Base-by-base conservation (phyloP, 176 grass and related monocot species). In the Eleusine coracana region DNA sequence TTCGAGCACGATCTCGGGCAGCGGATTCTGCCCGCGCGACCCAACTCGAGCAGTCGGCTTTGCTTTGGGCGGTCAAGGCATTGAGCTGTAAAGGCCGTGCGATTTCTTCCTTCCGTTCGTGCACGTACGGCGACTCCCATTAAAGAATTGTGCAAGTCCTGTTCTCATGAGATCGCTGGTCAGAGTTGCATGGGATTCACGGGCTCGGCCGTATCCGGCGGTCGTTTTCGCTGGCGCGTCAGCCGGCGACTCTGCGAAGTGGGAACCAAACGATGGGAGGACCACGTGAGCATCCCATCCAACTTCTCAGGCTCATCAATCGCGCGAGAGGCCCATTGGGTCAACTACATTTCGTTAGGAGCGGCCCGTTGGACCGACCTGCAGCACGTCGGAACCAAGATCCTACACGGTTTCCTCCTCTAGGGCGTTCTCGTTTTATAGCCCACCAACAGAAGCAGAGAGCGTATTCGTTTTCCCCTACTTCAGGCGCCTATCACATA, bases 141-240 rank as follows among this genome's bases (percentile, higher is more conserved):
- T 55, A 60, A 68, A 75, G 20, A 48, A 13, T 31, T 2, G 58
- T 2, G 58, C 21, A 7, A 6, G 62, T 29, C 21, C 21, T 14
- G 31, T 5, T 5, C 37, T n/a, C 31, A 34, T 34, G 11, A 52
- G 23, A 79, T 71, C 76, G 23, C 37, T 36, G 28, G 78, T 42
- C 71, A 81, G 78, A 61, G 1, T 25, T 49, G 62, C 78, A 31
- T 18, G 20, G n/a, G 62, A 28, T 12, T 13, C 25, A 23, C 60
- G 76, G 58, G 25, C 40, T 37, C 48, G 52, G 64, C 52, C 31
- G 71, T 62, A 14, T 81, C 61, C 71, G 71, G 58, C 80, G 74
- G 71, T 74, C 86, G 60, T 68, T 59, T 29, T 68, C 86, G 1
- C 48, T 48, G 41, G 27, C 49, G 38, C 74, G 86, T 83, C 74